A percentile compares a stretch with the other conserved stretches of the same genome.
These are phyloP conservation scores for Polysphondylium violaceum DNA, from an alignment of 78 protist genomes.

Conservation along the genomic window DNA sequence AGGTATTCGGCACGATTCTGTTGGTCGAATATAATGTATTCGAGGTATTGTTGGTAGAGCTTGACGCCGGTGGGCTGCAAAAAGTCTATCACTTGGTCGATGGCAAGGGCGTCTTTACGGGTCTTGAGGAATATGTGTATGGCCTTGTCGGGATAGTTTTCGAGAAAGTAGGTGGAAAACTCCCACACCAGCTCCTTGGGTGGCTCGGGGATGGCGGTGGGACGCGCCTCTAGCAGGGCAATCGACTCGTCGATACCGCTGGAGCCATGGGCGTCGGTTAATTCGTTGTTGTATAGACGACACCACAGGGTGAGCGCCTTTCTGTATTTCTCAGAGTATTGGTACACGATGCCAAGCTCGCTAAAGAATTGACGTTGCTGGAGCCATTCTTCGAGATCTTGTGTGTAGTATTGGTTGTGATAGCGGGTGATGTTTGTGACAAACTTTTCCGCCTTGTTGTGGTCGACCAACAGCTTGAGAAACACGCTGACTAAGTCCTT, in stretches of 20 bases:
- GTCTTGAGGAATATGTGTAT: conserved; percentile 29
- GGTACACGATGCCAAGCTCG: conserved; percentile 35
- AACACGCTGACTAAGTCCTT: conserved; percentile 24
- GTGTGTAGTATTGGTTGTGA: conserved; percentile 11
- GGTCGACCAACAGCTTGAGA: conserved; percentile 15
- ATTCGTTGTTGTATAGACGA: neutral
- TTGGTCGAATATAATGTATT: conserved; percentile 40
- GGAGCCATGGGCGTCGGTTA: neutral
- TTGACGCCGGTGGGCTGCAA: conserved; percentile 11
- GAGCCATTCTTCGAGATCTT: conserved; percentile 69
- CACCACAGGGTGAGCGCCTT: conserved; percentile 33
- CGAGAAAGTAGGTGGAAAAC: conserved; percentile 17
- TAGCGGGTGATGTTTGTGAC: neutral
- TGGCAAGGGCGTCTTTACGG: conserved; percentile 31
- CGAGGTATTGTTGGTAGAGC: conserved; percentile 25
- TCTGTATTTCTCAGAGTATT: conserved; percentile 68
- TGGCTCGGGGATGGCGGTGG: conserved; percentile 30
- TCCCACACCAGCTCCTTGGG: conserved; percentile 65
- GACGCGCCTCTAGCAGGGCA: neutral
- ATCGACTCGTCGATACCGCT: conserved; percentile 33
- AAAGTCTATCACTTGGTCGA: conserved; percentile 44
- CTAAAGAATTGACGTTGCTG: neutral
- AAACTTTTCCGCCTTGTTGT: neutral
- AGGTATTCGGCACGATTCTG: conserved; percentile 18
- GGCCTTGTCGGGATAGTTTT: neutral